Base-by-base conservation (phyloP, 208 protist genomes). In the Endotrypanum monterogeii region DNA sequence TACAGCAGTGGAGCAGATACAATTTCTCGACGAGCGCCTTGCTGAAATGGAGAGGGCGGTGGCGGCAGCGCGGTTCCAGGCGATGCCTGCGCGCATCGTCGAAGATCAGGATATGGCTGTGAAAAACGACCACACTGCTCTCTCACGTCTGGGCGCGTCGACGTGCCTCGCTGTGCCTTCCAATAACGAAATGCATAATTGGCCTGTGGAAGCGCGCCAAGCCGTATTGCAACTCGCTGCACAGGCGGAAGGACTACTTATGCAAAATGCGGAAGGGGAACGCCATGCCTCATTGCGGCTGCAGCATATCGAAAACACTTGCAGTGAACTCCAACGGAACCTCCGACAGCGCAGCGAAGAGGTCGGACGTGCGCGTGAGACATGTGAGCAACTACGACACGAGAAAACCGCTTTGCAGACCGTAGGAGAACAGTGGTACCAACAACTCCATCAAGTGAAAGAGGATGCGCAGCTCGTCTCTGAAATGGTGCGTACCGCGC, bases 391-490 rank as follows among this genome's bases (percentile, higher is more conserved):
- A 32, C 71, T 91, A 52, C 82, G 75, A 32, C 67, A 65, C 25
- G 86, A 92, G n/a, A 80, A 87, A 51, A 73, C 52, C 16, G 52
- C 66, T 14, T 67, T 86, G 71, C 73, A 76, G 35, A 48, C 61
- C 56, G 69, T 54, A 37, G 81, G 87, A 23, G 75, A 73, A 4
- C 68, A 83, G 62, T 83, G 78, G 81, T 74, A 72, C 18, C 70
- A 83, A 67, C 82, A 92, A 74, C 79, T 96, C 73, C 68, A 74
- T 11, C 83, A 85, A 54, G 83, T 94, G 56, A 84, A 88, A 57
- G 83, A 89, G 28, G 89, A 93, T 55, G 88, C 92, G n/a, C 80
- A 80, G 62, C 66, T 96, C 30, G 74, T 96, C 30, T 86, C 89
- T 18, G 89, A 93, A 61, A 71, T 94, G 62, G 66, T 96, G 66